Conservation (phyloP, 2,329 filamentous ascomycete species). For the Penicillium occitanis region DNA sequence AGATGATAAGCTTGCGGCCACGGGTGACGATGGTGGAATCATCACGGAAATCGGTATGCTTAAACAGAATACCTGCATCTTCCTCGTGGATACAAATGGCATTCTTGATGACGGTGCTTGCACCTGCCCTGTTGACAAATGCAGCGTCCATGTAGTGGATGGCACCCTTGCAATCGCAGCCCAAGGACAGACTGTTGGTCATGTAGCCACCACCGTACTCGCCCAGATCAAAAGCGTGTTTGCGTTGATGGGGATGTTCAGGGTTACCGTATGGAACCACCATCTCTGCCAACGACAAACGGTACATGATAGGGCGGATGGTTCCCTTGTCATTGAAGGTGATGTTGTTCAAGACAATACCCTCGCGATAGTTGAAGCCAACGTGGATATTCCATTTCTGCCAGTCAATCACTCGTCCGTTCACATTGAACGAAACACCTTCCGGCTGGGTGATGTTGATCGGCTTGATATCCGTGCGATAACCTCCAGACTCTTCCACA, state of each 20-base stretch:
- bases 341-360: slow-evolving; percentile 86
- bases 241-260: slow-evolving; percentile 51
- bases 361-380: slow-evolving; percentile 93
- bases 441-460: slow-evolving; percentile 86
- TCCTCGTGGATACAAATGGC: slow-evolving; percentile 96
- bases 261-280: slow-evolving; percentile 71
- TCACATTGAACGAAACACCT: slow-evolving; percentile 79
- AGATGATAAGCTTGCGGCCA: slow-evolving; percentile 79
- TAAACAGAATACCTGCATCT: slow-evolving; percentile 87
- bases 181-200: slow-evolving; percentile 49
- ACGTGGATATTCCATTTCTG: slow-evolving; percentile 93
- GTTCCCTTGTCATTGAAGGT: slow-evolving; percentile 82
- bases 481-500: slow-evolving; percentile 68
- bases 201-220: slow-evolving; percentile 52
- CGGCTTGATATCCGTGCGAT: slow-evolving; percentile 75
- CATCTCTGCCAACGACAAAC: slow-evolving; percentile 88
- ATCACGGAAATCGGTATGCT: slow-evolving; percentile 91
- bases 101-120: slow-evolving; percentile 81
- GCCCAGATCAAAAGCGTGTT: slow-evolving; percentile 50
- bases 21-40: slow-evolving; percentile 83
- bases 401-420: slow-evolving; percentile 75
- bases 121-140: slow-evolving; percentile 75
- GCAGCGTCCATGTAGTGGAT: slow-evolving; percentile 90
- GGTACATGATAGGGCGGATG: slow-evolving; percentile 78
- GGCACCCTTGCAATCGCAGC: slow-evolving; percentile 71